Base-by-base conservation (phyloP, 305 asterid genomes). In the Fraxinus xanthoxyloides region DNA sequence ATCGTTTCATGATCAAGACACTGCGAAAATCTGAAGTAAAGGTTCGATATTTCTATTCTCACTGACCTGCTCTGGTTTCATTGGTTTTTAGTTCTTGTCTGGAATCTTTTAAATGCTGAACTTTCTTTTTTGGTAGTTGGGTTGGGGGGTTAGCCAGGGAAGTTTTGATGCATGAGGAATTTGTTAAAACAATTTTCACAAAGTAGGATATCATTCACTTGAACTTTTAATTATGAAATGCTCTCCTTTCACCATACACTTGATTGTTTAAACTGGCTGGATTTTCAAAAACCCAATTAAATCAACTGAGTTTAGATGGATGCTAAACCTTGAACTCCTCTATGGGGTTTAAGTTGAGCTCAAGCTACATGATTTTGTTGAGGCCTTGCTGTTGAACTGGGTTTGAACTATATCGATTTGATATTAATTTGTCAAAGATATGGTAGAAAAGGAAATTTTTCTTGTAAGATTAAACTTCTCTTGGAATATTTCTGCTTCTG, bases 1-100 rank as follows among this genome's bases (percentile, higher is more conserved):
- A 93, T 79, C 98, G 97, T 79, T 97, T 97, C 89, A 95, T 97
- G 98, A 97, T 97, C 85, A 97, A 97, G 90, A 95, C 98, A 23
- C 86, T 97, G 86, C 92, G 98, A 24, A 95, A 95, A 82, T 91
- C 98, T 38, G 99, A 95, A 95, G 97, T 97, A 63, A 95, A 95
- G 99, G 99, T 97, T 84, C 54, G 69, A 30, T 81, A 40, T 86
- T 85, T 84, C 54, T 61, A 82, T 85, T 67, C 77, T 28, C 78
- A 48, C 77, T 54, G 48, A 38, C 83, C 78, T 85, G 77, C 70
- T 74, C 78, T 80, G 17, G 35, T 48, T 28, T 78, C 46, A 24
- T 83, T 77, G 36, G 36, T 74, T 75, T 78, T 76, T 74, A 30
- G 21, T 32, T 77, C 54, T 19, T 75, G 65, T 32, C 23, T 7